These are phyloP conservation scores for Piedraia hortae DNA, from an alignment of 2,329 filamentous ascomycete genomes.

Conservation along the genomic window DNA sequence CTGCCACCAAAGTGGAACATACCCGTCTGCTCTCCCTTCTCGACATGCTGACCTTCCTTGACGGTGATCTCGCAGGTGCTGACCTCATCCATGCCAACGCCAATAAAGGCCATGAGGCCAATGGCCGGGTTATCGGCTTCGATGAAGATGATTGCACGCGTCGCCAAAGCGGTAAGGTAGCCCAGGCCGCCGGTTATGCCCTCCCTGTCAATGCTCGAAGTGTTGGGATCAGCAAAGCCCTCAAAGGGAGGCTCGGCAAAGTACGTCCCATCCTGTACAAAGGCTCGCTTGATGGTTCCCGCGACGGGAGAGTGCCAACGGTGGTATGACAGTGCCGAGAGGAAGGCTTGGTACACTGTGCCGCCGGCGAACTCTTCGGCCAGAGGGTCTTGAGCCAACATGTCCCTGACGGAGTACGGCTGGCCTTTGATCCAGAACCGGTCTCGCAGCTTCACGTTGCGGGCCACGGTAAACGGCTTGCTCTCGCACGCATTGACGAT, in stretches of 20 bases:
- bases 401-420: slow-evolving; percentile 27
- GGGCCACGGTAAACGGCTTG: slow-evolving; percentile 25
- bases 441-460: slow-evolving; percentile 27
- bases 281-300: slow-evolving; percentile 30
- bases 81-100: slow-evolving; percentile 53
- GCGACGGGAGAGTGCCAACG: slow-evolving; percentile 44
- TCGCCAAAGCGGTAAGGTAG: slow-evolving; percentile 39
- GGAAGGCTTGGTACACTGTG: slow-evolving; percentile 43
- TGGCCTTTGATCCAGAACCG: slow-evolving; percentile 42
- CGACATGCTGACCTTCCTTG: slow-evolving; percentile 32
- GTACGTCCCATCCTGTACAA: slow-evolving; percentile 36
- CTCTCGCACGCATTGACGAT: slow-evolving; percentile 40
- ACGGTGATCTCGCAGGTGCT: slow-evolving; percentile 43
- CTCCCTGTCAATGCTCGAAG: slow-evolving; percentile 15
- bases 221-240: slow-evolving; percentile 14
- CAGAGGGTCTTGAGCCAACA: slow-evolving; percentile 26
- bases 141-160: slow-evolving; percentile 41
- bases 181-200: slow-evolving; percentile 26
- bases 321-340: slow-evolving; percentile 40
- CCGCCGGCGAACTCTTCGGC: slow-evolving; percentile 30
- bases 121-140: slow-evolving; percentile 39
- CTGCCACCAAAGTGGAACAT: slow-evolving; percentile 66
- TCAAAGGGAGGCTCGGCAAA: slow-evolving; percentile 33
- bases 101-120: slow-evolving; percentile 41
- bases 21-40: slow-evolving; percentile 43